A percentile compares a stretch with the other conserved stretches of the same genome.
These are phyloP conservation scores for Alternaria postmessia DNA, from an alignment of 2,329 filamentous ascomycete species.

Conservation along the genomic window DNA sequence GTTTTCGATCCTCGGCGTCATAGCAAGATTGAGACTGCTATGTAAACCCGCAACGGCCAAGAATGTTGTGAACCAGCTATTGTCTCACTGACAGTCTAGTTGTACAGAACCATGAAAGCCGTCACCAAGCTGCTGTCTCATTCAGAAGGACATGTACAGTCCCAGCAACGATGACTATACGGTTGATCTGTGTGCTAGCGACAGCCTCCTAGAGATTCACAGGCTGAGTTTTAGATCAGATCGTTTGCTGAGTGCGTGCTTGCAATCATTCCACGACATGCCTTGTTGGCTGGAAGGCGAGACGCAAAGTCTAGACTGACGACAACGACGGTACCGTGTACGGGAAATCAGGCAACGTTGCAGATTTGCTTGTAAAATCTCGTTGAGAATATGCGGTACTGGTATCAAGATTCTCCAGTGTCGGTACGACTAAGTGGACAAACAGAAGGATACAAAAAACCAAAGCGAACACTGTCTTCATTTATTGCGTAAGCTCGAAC, in stretches of 20 bases:
- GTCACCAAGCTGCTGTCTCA: constrained; percentile 49
- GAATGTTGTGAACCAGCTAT: no score
- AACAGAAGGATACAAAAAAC: constrained; percentile 51
- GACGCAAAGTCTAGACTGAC: constrained; percentile 49
- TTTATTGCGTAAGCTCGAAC: constrained; percentile 55
- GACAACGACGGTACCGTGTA: constrained; percentile 41
- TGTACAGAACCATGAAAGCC: constrained; percentile 27
- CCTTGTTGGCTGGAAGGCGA: constrained; percentile 54
- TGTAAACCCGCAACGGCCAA: no score
- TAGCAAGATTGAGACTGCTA: no score
- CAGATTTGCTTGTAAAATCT: constrained; percentile 58
- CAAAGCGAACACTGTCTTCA: constrained; percentile 57
- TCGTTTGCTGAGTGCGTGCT: constrained; percentile 55
- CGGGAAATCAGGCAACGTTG: constrained; percentile 46
- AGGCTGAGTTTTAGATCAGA: constrained; percentile 54
- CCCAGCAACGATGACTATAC: no score
- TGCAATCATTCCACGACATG: constrained; percentile 58
- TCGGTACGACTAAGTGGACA: constrained; percentile 53
- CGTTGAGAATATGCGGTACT: constrained; percentile 57
- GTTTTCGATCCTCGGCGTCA: no score
- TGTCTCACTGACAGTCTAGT: no score
- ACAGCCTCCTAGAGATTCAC: constrained; percentile 25
- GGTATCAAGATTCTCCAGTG: constrained; percentile 56
- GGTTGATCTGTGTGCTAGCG: no score
- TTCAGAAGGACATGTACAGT: constrained; percentile 9